These are phyloP conservation scores for Sisymbrium irio DNA, from an alignment of 345 rosid genomes.

Conservation along the genomic window DNA sequence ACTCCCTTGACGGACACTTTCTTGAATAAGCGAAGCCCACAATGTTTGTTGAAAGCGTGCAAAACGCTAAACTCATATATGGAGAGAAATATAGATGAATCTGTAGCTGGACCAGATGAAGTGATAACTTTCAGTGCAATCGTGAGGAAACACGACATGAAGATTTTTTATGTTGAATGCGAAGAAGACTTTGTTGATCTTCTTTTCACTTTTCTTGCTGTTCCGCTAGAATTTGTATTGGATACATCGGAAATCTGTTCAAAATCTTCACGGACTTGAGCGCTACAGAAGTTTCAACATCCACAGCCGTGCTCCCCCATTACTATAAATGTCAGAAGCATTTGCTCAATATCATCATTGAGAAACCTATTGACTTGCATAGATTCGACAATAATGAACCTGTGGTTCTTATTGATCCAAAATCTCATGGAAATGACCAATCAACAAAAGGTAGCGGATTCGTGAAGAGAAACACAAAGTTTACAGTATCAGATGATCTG, in stretches of 20 bases:
- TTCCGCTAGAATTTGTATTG: background rate
- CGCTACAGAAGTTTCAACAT: background rate
- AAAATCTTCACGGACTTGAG: background rate
- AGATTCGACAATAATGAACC: no score
- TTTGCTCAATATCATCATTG: background rate
- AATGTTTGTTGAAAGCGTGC: background rate
- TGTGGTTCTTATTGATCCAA: background rate
- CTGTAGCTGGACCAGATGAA: background rate
- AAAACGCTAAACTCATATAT: no score
- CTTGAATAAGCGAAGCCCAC: background rate
- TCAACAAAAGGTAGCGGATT: background rate
- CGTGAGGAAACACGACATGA: background rate
- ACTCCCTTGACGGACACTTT: conserved; percentile 26
- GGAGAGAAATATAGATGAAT: background rate
- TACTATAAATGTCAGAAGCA: background rate
- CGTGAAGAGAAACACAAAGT: background rate
- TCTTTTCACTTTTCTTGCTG: conserved; percentile 15
- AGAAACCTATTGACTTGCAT: background rate
- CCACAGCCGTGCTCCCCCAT: background rate
- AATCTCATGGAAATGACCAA: background rate
- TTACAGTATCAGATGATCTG: background rate
- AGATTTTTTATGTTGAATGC: background rate
- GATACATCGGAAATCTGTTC: conserved; percentile 4
- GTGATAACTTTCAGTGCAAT: background rate
- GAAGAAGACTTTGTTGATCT: conserved; percentile 11